Conservation (phyloP, 2,329 filamentous ascomycete genomes). For the Verticillium dahliae region DNA sequence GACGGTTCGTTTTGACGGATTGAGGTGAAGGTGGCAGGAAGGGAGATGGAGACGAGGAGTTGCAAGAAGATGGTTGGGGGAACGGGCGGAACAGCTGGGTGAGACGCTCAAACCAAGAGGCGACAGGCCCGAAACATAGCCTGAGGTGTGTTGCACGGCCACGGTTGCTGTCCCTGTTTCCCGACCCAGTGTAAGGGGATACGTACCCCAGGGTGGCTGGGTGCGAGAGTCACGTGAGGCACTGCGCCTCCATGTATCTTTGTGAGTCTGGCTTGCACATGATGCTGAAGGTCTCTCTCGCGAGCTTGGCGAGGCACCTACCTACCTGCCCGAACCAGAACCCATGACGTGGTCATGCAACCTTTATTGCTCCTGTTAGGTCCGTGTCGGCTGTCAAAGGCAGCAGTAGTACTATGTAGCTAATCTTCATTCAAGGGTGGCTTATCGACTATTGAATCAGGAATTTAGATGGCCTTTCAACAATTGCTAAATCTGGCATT, state of each 20-base stretch:
- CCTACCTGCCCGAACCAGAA: no score
- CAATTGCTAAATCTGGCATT: no score
- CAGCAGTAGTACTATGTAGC: no score
- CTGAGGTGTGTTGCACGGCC: neutral
- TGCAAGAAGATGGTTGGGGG: neutral
- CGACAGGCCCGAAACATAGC: neutral
- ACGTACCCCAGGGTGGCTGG: neutral
- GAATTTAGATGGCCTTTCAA: no score
- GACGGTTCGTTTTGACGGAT: neutral
- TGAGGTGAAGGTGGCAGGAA: neutral
- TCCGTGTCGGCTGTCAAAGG: no score
- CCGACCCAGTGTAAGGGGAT: neutral
- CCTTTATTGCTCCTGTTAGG: no score
- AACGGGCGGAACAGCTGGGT: neutral
- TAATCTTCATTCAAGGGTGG: no score
- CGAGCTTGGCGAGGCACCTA: no score
- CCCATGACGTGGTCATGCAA: no score
- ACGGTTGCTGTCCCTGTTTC: neutral
- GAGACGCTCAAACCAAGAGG: neutral
- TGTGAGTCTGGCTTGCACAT: neutral
- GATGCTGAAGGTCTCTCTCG: neutral
- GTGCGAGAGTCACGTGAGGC: neutral
- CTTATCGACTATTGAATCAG: no score
- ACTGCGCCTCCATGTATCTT: neutral
- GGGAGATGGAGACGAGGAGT: neutral